Percentiles rank a stretch among this genome's conserved stretches.
phyloP scores from a whole-genome alignment of 331 rosid species.

The Phaseolus coccineus region DNA sequence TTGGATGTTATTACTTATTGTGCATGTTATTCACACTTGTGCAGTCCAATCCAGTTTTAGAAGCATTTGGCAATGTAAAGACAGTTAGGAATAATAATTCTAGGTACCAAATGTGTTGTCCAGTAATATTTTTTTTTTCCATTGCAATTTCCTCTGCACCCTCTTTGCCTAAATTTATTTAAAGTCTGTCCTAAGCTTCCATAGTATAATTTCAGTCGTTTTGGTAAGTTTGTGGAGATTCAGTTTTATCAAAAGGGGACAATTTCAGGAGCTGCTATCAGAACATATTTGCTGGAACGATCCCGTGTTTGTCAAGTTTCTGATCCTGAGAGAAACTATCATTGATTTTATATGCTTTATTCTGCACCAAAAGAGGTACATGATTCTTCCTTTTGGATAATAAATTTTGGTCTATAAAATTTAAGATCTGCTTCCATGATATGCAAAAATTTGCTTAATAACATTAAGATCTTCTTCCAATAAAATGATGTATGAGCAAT shows the following conservation, averaged over 20 bases:
- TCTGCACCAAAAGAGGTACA: conserved; percentile 85
- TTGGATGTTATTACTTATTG: conserved; percentile 32
- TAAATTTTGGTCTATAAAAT: neutral
- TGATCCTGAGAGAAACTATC: conserved; percentile 96
- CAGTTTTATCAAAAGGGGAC: conserved; percentile 81
- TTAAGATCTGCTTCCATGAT: neutral
- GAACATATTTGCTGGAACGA: conserved; percentile 86
- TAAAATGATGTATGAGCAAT: neutral
- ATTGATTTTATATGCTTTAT: conserved; percentile 97
- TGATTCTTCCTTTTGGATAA: neutral
- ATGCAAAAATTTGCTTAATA: neutral
- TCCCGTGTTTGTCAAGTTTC: conserved; percentile 98
- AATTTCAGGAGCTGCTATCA: conserved; percentile 98
- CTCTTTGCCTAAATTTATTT: conserved; percentile 27
- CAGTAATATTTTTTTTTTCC: neutral
- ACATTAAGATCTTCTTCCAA: neutral
- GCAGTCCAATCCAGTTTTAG: conserved; percentile 97
- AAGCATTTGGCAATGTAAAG: conserved; percentile 97
- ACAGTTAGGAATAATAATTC: conserved; percentile 92
- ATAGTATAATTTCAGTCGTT: conserved; percentile 76
- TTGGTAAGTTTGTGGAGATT: conserved; percentile 98
- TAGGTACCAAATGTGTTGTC: conserved; percentile 62
- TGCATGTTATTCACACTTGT: conserved; percentile 29
- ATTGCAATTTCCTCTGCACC: conserved; percentile 2
- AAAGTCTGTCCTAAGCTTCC: conserved; percentile 47